Evolutionary conservation across 2,329 filamentous ascomycete species (phyloP).

Genomic region (Exserohilum turcica): DNA sequence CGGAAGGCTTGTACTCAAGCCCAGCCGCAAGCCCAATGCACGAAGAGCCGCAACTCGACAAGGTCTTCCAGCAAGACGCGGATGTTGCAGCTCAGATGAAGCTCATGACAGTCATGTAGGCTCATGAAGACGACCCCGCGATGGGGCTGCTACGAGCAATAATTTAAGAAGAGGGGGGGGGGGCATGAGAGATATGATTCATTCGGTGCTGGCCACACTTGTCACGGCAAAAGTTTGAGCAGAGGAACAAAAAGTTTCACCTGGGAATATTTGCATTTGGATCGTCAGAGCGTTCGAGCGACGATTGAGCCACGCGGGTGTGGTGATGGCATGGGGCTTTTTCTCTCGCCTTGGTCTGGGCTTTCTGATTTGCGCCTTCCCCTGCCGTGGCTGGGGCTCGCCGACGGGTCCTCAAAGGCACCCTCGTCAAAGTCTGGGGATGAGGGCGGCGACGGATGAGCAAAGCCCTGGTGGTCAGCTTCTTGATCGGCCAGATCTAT

Average conservation of each 20-base stretch:
- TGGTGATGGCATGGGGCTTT: constrained; percentile 24
- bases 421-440: constrained; percentile 63
- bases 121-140: constrained; percentile 26
- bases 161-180: not conserved
- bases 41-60: constrained; percentile 45
- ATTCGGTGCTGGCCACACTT: constrained; percentile 22
- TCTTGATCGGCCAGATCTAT: constrained; percentile 79
- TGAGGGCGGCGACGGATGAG: constrained; percentile 60
- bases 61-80: constrained; percentile 40
- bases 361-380: constrained; percentile 37
- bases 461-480: constrained; percentile 62
- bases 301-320: constrained; percentile 44
- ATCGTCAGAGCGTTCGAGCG: constrained; percentile 35
- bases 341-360: constrained; percentile 36
- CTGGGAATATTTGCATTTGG: constrained; percentile 38
- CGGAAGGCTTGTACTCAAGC: constrained; percentile 55
- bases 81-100: constrained; percentile 47
- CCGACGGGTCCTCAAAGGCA: constrained; percentile 60
- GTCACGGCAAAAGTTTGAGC: constrained; percentile 25
- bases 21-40: constrained; percentile 47
- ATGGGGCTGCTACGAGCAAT: constrained; percentile 15
- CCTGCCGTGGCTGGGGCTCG: constrained; percentile 40
- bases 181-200: constrained; percentile 1
- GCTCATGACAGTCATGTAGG: constrained; percentile 50
- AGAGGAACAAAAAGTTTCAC: constrained; percentile 34